Evolutionary conservation across 257 asterid species (phyloP), one percentile per base, ranked within the genome.

Genomic region (Henckelia pumila): DNA sequence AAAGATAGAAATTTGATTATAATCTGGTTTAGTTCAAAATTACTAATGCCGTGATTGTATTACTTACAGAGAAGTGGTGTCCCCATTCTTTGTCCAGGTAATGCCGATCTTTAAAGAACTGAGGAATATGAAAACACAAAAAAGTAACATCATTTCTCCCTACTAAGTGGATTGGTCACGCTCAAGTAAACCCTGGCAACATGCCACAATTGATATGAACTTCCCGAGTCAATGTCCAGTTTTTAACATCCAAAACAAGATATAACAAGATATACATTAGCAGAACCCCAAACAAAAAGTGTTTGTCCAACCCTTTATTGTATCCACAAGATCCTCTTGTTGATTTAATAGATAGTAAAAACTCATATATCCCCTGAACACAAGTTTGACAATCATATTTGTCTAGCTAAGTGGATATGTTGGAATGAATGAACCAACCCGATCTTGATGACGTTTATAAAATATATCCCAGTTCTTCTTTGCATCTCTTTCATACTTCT

Each of bases 51-150:
- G 6, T 22, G 19, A 70, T 64, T 56, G 57, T 64, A 35, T 56
- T 52, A 86, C 95, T 87, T 77, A 93, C 99, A 69, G 92, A 81
- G 73, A 93, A 83, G 83, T 90, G 89, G 79, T 71, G 88, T 21
- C 99, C 96, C 97, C 97, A 90, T 85, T 93, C 99, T 83, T 93
- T 93, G 79, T 84, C 95, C 85, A 93, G 79, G 84, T 93, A 93
- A 76, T 90, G 95, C 17, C 99, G 91, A 76, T 93, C 97, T 85
- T 91, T 93, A 80, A 93, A 93, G 78, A 93, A 93, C 99, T 90
- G 83, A 30, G 63, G 61, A 61, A 57, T 62, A 68, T 17, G 28
- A 69, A 64, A 44, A 25, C 28, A 75, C 40, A 76, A 58, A 47
- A 35, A 55, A 35, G 61, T 62, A 68, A 68, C 71, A 76, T 56